A percentile compares a stretch with the other conserved stretches of the same genome.
Conservation (phyloP, 208 protist species). For the Leishmania gerbilli region DNA sequence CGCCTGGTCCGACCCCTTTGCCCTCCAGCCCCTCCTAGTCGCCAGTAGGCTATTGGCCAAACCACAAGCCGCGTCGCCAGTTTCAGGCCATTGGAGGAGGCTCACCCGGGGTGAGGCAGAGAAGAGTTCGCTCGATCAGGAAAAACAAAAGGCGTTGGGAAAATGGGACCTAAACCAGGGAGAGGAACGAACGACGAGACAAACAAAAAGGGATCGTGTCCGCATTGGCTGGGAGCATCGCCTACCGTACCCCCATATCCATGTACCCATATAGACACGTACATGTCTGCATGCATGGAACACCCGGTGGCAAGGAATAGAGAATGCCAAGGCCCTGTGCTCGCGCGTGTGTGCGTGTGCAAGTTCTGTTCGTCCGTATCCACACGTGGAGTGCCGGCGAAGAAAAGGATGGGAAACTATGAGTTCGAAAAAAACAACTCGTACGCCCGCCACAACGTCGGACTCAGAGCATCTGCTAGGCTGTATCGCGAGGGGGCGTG, state of each 20-base stretch:
- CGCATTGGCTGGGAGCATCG: neutral
- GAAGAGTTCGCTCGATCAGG: neutral
- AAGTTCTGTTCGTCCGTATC: neutral
- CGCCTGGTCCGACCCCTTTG: neutral
- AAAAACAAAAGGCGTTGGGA: neutral
- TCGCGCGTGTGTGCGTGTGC: neutral
- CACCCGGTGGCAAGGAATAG: too few species aligned
- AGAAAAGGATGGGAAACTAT: neutral
- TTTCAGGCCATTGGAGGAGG: neutral
- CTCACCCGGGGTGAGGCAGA: neutral
- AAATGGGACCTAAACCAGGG: neutral
- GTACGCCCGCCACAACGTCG: neutral
- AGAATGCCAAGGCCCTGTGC: neutral
- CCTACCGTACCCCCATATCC: neutral
- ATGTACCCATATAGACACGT: neutral
- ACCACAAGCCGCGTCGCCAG: neutral
- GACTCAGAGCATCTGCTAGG: neutral
- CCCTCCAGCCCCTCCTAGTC: neutral
- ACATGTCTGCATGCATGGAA: neutral
- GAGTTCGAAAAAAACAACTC: neutral
- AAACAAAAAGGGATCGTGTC: neutral
- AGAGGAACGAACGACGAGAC: neutral
- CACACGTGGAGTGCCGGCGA: neutral
- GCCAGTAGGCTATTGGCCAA: neutral
- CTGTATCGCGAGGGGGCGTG: neutral